A percentile compares a stretch with the other conserved stretches of the same genome.
Conservation (phyloP, 768 basidiomycete genomes). For the Crepidotus variabilis region DNA sequence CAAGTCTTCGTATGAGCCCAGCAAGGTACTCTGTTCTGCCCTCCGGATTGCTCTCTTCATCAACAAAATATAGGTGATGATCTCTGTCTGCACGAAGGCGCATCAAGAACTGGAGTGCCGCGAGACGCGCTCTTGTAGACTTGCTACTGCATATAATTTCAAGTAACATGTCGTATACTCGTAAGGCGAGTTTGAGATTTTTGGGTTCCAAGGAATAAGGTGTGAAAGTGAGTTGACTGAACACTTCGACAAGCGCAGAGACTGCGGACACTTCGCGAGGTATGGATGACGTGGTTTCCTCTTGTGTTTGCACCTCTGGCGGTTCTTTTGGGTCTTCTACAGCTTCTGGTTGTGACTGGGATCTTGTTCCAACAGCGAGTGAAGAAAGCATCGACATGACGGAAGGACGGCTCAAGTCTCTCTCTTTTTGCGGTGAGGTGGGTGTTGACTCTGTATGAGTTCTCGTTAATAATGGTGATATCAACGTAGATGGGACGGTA, state of each 20-base stretch:
- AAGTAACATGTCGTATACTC: conserved; percentile 50
- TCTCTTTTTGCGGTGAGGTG: conserved; percentile 37
- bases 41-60: conserved; percentile 49
- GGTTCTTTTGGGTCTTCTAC: conserved; percentile 30
- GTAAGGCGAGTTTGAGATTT: conserved; percentile 50
- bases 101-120: conserved; percentile 82
- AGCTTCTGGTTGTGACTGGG: conserved; percentile 48
- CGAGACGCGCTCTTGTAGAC: conserved; percentile 60
- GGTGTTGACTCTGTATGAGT: conserved; percentile 52
- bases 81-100: conserved; percentile 87
- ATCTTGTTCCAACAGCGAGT: conserved; percentile 52
- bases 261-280: conserved; percentile 57
- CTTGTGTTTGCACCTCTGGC: conserved; percentile 20
- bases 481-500: conserved; percentile 24
- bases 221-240: conserved; percentile 69
- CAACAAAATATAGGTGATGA: conserved; percentile 75
- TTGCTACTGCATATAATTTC: conserved; percentile 40
- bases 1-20: conserved; percentile 55
- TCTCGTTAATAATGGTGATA: conserved; percentile 55
- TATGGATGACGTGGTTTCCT: conserved; percentile 19
- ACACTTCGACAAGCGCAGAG: conserved; percentile 59
- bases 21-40: conserved; percentile 58
- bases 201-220: conserved; percentile 46
- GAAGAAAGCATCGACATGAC: conserved; percentile 66
- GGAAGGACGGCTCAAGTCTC: conserved; percentile 43